These are phyloP conservation scores for Telfairia occidentalis DNA, from an alignment of 331 rosid genomes.

Conservation along the genomic window DNA sequence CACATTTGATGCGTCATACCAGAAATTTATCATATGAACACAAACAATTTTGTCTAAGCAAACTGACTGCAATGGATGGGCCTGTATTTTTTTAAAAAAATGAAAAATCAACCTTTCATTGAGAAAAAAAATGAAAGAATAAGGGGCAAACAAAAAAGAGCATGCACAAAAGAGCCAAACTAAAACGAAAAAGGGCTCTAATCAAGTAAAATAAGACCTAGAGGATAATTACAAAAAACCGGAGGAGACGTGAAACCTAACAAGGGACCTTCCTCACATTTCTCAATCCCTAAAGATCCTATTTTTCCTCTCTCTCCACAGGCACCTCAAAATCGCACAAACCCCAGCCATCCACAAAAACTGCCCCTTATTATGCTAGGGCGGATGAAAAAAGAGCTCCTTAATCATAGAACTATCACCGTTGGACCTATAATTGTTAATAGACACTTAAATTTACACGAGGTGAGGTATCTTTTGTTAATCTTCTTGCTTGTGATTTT, in stretches of 20 bases:
- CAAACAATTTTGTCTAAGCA: too few species aligned
- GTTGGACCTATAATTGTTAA: background rate
- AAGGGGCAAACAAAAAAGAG: background rate
- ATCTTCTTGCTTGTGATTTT: background rate
- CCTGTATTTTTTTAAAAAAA: too few species aligned
- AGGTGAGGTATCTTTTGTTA: background rate
- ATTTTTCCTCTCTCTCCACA: too few species aligned
- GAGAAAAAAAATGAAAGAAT: background rate
- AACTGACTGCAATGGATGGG: too few species aligned
- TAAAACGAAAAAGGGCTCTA: background rate
- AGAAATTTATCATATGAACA: too few species aligned
- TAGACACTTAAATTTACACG: background rate
- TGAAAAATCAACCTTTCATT: too few species aligned
- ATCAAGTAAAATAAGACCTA: background rate
- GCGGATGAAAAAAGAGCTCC: background rate
- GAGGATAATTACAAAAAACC: background rate
- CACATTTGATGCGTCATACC: too few species aligned
- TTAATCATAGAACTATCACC: background rate
- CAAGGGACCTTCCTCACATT: background rate
- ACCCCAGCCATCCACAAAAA: background rate
- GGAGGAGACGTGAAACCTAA: background rate
- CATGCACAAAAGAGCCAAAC: background rate
- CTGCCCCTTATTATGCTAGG: background rate
- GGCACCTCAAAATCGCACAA: background rate
- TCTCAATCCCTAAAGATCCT: background rate